Percentiles rank a stretch among this genome's conserved stretches.
Evolutionary conservation across 2,329 filamentous ascomycete genomes (phyloP).

Genomic region (Leptographium lundbergii): DNA sequence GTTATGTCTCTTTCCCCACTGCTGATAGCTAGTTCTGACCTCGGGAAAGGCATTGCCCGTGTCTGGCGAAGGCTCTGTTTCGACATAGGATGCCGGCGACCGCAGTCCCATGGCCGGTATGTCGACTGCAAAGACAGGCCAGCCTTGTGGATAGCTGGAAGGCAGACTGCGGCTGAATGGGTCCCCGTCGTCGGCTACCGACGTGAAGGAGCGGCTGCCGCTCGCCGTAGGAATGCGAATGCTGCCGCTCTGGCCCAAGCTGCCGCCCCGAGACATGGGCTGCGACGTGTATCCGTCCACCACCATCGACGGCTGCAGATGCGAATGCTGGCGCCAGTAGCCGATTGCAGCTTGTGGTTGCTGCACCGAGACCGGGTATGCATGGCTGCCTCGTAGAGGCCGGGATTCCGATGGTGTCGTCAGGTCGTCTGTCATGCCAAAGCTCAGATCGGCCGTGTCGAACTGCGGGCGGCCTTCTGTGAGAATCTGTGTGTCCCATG

Average conservation of each 20-base stretch:
- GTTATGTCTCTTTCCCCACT: conserved; percentile 14
- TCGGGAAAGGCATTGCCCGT: conserved; percentile 16
- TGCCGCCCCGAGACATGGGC: conserved; percentile 35
- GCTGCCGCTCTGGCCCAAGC: too few species aligned
- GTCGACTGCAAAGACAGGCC: neutral
- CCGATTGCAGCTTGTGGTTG: neutral
- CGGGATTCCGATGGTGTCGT: conserved; percentile 13
- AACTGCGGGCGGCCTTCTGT: conserved; percentile 13
- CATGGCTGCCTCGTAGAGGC: neutral
- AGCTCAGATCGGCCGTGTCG: conserved; percentile 12
- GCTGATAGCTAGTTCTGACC: conserved; percentile 18
- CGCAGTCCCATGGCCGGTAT: conserved; percentile 12
- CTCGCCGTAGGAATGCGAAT: conserved; percentile 16
- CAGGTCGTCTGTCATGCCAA: conserved; percentile 10
- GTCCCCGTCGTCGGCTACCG: neutral
- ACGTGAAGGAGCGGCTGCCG: neutral
- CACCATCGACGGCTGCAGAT: neutral
- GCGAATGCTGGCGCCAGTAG: conserved; percentile 2
- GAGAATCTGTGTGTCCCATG: conserved; percentile 16
- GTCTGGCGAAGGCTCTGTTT: conserved; percentile 31
- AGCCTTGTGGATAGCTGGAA: neutral
- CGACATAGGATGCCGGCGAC: conserved; percentile 24
- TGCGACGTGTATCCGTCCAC: conserved; percentile 32
- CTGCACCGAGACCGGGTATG: neutral
- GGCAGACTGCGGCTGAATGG: neutral